A percentile compares a stretch with the other conserved stretches of the same genome.
Evolutionary conservation across 139 green algal genomes (phyloP).

Genomic region (Picochlorum costavermella): DNA sequence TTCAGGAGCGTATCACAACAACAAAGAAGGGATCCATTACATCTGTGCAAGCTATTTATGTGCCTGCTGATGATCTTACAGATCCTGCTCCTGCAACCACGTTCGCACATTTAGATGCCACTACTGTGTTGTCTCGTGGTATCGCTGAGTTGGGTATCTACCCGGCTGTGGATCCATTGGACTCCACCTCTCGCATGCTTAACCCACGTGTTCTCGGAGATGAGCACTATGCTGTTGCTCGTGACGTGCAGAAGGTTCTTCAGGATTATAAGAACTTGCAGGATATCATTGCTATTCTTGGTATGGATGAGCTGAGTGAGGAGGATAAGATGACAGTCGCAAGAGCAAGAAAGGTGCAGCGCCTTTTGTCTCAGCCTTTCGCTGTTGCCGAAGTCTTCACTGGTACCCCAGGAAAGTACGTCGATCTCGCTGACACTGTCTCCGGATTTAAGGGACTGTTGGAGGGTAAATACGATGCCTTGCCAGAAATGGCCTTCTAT

Average conservation of each 20-base stretch:
- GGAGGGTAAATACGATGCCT: slow-evolving; percentile 93
- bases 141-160: slow-evolving; percentile 99
- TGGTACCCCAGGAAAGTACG: slow-evolving; percentile 92
- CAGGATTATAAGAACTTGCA: slow-evolving; percentile 97
- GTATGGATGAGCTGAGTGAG: slow-evolving; percentile 99
- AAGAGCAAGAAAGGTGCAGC: slow-evolving; percentile 96
- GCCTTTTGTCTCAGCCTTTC: slow-evolving; percentile 98
- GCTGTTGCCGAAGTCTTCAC: slow-evolving; percentile 99
- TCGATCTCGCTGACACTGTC: slow-evolving; percentile 91
- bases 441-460: slow-evolving; percentile 86
- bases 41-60: slow-evolving; percentile 98
- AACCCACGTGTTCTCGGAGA: slow-evolving; percentile 86
- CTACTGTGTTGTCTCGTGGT: slow-evolving; percentile 93
- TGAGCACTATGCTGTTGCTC: slow-evolving; percentile 92
- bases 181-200: slow-evolving; percentile 98
- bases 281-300: slow-evolving; percentile 99
- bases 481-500: slow-evolving; percentile 99
- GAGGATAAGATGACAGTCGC: slow-evolving; percentile 99
- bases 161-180: slow-evolving; percentile 96
- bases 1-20: slow-evolving; percentile 99
- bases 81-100: slow-evolving; percentile 96
- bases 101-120: slow-evolving; percentile 97
- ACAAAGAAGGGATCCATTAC: slow-evolving; percentile 98
- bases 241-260: slow-evolving; percentile 96
- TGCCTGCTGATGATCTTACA: slow-evolving; percentile 97